Conservation (phyloP, 164 flowering plant species). For the Magnolia changhungtana region DNA sequence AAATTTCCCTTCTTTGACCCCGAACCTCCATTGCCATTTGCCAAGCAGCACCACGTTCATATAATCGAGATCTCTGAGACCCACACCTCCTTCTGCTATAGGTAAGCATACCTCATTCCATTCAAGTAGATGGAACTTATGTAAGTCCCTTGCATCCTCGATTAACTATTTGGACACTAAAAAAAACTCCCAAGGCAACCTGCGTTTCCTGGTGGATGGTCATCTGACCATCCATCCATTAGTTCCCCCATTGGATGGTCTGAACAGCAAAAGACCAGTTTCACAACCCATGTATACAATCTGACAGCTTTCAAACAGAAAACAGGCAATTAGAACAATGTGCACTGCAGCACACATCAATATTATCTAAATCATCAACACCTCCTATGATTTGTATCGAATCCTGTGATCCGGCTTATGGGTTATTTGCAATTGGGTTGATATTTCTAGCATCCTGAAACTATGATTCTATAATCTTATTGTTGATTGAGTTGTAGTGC, state of each 20-base stretch:
- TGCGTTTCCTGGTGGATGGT: not conserved
- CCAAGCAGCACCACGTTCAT: too few relatives aligned
- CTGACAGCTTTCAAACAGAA: not conserved
- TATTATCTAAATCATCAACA: not conserved
- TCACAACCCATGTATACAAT: not conserved
- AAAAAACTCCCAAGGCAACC: too few relatives aligned
- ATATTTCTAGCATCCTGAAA: not conserved
- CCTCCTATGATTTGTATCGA: not conserved
- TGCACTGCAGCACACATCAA: not conserved
- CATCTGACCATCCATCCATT: not conserved
- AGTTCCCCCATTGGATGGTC: not conserved
- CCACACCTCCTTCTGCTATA: too few relatives aligned
- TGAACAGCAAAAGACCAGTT: not conserved
- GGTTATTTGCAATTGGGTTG: not conserved
- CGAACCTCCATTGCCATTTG: too few relatives aligned
- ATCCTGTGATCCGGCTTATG: not conserved
- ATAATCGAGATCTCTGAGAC: too few relatives aligned
- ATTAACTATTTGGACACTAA: too few relatives aligned
- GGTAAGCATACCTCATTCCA: too few relatives aligned
- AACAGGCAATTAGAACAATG: not conserved
- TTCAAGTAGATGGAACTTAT: too few relatives aligned
- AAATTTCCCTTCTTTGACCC: too few relatives aligned
- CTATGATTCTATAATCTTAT: not conserved
- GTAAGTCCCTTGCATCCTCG: too few relatives aligned
- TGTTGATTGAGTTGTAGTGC: not conserved